Percentiles rank a stretch among this genome's conserved stretches.
These are phyloP conservation scores for Spinellus fusiger DNA, from an alignment of 192 early-diverging fungal species.

Conservation along the genomic window DNA sequence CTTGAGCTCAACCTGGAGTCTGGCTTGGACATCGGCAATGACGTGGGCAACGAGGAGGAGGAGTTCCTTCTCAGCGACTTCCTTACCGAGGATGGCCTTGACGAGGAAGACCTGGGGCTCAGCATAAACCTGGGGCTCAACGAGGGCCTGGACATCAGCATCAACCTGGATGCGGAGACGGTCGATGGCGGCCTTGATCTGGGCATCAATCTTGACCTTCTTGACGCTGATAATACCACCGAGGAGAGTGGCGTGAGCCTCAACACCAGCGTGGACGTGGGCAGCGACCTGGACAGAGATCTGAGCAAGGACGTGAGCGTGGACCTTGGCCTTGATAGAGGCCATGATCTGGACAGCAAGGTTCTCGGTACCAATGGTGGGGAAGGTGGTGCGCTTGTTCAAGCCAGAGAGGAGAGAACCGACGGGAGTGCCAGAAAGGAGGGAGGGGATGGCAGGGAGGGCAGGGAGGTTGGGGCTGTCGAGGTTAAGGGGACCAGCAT, in stretches of 20 bases:
- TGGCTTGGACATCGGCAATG: too few relatives aligned
- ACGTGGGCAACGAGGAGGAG: too few relatives aligned
- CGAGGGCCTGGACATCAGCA: slow-evolving; percentile 2
- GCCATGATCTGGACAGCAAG: slow-evolving; percentile 15
- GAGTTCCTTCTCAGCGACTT: neutral
- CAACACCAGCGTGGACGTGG: neutral
- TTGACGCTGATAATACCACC: slow-evolving; percentile 11
- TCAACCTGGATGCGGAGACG: neutral
- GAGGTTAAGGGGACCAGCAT: too few relatives aligned
- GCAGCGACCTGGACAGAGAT: slow-evolving; percentile 4
- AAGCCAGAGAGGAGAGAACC: neutral
- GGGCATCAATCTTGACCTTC: slow-evolving; percentile 9
- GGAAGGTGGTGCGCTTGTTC: slow-evolving; percentile 16
- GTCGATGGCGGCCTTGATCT: slow-evolving; percentile 1
- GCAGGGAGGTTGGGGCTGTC: neutral
- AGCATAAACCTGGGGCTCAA: slow-evolving; percentile 1
- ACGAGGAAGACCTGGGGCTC: neutral
- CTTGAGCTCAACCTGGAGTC: too few relatives aligned
- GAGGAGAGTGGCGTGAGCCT: neutral
- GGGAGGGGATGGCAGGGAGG: neutral
- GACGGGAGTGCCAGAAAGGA: neutral
- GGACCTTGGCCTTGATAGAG: slow-evolving; percentile 9
- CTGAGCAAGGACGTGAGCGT: neutral
- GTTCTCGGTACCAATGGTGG: neutral
- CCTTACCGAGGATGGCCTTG: too few relatives aligned